Evolutionary conservation across 495 filamentous ascomycete species (phyloP).

Genomic region (Aspergillus coremiiformis): DNA sequence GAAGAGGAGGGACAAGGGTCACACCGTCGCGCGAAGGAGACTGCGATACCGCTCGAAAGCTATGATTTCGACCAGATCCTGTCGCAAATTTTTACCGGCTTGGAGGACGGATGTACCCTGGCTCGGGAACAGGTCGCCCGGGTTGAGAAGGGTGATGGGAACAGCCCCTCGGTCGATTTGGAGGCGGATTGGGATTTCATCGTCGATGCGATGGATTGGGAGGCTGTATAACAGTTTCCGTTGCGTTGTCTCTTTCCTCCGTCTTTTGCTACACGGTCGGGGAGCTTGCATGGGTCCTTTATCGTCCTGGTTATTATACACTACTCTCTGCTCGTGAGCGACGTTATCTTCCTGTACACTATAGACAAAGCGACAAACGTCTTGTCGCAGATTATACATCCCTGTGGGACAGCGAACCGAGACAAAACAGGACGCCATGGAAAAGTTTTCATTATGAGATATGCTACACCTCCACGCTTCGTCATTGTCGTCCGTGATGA

Average conservation of each 20-base stretch:
- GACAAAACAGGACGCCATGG: background rate
- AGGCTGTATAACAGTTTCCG: conserved; percentile 30
- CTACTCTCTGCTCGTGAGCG: background rate
- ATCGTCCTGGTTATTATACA: background rate
- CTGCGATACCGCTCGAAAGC: conserved; percentile 34
- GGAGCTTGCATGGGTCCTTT: too few species aligned
- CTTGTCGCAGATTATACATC: too few species aligned
- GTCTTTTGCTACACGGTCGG: too few species aligned
- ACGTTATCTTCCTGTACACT: background rate
- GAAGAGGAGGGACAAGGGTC: conserved; percentile 27
- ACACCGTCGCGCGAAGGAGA: background rate
- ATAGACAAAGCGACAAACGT: background rate
- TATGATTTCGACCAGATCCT: conserved; percentile 53
- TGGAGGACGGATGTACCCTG: conserved; percentile 28
- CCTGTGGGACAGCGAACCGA: too few species aligned
- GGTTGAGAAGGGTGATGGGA: conserved; percentile 12
- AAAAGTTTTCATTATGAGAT: background rate
- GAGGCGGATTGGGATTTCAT: conserved; percentile 51
- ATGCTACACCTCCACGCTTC: background rate
- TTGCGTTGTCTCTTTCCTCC: background rate
- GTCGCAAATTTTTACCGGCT: conserved; percentile 28
- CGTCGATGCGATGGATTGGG: conserved; percentile 61
- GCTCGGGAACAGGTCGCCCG: conserved; percentile 23
- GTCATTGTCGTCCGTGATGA: background rate
- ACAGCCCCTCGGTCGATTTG: conserved; percentile 3